Evolutionary conservation across 345 rosid genomes (phyloP).

Genomic region (Hibiscus syriacus): DNA sequence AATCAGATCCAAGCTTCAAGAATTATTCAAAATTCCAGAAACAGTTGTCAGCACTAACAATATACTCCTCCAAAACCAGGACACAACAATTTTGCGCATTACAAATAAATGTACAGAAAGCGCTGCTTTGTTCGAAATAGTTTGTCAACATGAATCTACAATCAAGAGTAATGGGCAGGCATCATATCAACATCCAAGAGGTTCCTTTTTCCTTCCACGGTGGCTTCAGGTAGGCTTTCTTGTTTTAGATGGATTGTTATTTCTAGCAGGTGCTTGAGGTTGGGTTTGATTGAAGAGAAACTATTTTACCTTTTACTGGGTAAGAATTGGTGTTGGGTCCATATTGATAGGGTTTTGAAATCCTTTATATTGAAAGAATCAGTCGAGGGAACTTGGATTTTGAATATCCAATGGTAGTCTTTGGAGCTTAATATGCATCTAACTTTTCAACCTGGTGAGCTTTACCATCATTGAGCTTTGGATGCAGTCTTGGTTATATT

Average conservation of each 20-base stretch:
- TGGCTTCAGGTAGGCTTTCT: constrained; percentile 64
- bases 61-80: constrained; percentile 60
- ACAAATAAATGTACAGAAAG: constrained; percentile 52
- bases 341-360: not conserved
- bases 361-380: not conserved
- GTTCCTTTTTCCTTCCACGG: constrained; percentile 56
- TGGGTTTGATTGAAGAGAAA: not conserved
- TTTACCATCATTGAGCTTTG: not conserved
- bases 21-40: constrained; percentile 56
- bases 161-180: constrained; percentile 50
- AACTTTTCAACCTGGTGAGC: not conserved
- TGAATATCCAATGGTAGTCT: not conserved
- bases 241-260: not conserved
- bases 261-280: not conserved
- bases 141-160: constrained; percentile 56
- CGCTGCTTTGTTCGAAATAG: constrained; percentile 44
- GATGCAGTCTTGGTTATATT: not conserved
- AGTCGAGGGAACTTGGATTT: not conserved
- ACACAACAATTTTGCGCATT: constrained; percentile 45
- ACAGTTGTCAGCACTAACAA: constrained; percentile 55
- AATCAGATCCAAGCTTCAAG: constrained; percentile 39
- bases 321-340: not conserved
- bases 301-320: not conserved
- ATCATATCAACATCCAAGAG: constrained; percentile 47
- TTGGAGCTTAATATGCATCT: not conserved